A percentile compares a stretch with the other conserved stretches of the same genome.
phyloP scores from a whole-genome alignment of 371 early-diverging fungal genomes.

The Phascolomyces articulosus region DNA sequence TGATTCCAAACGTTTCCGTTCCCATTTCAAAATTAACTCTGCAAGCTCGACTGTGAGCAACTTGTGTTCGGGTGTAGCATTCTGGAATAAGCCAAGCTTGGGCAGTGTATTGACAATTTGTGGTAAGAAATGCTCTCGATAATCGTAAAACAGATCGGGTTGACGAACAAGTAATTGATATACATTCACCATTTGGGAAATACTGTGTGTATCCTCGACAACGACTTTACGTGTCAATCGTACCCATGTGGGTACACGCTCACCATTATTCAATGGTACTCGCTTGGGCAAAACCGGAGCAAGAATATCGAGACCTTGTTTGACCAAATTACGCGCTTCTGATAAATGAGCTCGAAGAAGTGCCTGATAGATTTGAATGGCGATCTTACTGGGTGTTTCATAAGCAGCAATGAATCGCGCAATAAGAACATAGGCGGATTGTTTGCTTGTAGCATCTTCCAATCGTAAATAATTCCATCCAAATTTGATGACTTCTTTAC shows the following conservation, averaged over 20 bases:
- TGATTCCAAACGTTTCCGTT: slow-evolving; percentile 50
- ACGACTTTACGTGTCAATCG: slow-evolving; percentile 87
- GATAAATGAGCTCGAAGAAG: slow-evolving; percentile 88
- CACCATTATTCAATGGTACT: slow-evolving; percentile 50
- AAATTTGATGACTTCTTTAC: slow-evolving; percentile 94
- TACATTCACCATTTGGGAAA: slow-evolving; percentile 86
- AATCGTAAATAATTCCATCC: slow-evolving; percentile 90
- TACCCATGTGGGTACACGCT: slow-evolving; percentile 85
- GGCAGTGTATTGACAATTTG: slow-evolving; percentile 86
- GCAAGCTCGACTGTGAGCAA: slow-evolving; percentile 88
- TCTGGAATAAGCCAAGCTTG: slow-evolving; percentile 85
- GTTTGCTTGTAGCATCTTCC: slow-evolving; percentile 93
- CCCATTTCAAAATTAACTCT: slow-evolving; percentile 91
- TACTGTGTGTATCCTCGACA: slow-evolving; percentile 89
- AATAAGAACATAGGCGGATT: slow-evolving; percentile 92
- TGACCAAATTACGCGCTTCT: slow-evolving; percentile 82
- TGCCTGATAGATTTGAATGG: slow-evolving; percentile 87
- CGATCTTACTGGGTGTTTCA: slow-evolving; percentile 92
- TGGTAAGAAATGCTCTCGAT: slow-evolving; percentile 86
- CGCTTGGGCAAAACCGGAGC: slow-evolving; percentile 88
- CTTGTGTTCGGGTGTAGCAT: slow-evolving; percentile 86
- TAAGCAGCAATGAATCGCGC: slow-evolving; percentile 91
- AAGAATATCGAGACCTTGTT: slow-evolving; percentile 93
- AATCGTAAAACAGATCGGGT: slow-evolving; percentile 86
- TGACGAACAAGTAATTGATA: slow-evolving; percentile 93